Percentiles rank a stretch among this genome's conserved stretches.
Evolutionary conservation across 768 basidiomycete genomes (phyloP).

Genomic region (Artomyces pyxidatus): DNA sequence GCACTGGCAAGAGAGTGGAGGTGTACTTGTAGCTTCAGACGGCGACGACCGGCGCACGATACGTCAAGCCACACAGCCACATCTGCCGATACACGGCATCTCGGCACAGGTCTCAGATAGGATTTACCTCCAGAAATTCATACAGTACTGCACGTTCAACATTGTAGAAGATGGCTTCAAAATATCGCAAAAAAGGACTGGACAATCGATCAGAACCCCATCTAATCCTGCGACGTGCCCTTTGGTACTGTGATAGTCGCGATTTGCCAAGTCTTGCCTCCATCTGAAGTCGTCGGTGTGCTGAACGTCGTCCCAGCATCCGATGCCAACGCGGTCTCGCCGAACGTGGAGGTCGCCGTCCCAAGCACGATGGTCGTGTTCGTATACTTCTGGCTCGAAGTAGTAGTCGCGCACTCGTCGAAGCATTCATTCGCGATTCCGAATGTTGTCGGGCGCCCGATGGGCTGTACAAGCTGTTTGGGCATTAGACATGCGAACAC

Average conservation of each 20-base stretch:
- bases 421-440: not conserved
- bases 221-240: not conserved
- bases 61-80: no score
- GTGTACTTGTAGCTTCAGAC: no score
- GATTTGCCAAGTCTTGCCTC: not conserved
- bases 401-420: not conserved
- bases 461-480: not conserved
- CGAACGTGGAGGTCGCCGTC: not conserved
- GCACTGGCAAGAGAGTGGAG: no score
- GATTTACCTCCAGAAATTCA: no score
- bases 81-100: no score
- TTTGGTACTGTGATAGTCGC: not conserved
- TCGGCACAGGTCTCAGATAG: no score
- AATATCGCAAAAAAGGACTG: no score
- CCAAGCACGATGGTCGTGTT: not conserved
- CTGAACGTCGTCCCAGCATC: not conserved
- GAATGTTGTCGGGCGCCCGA: not conserved
- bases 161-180: no score
- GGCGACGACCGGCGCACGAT: no score
- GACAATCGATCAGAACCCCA: not conserved
- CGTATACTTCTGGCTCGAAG: not conserved
- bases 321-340: not conserved
- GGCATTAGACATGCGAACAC: no score
- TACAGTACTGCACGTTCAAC: no score
- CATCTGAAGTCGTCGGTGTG: not conserved